These are phyloP conservation scores for Diaporthe ampelina DNA, from an alignment of 2,329 filamentous ascomycete species.

Conservation along the genomic window DNA sequence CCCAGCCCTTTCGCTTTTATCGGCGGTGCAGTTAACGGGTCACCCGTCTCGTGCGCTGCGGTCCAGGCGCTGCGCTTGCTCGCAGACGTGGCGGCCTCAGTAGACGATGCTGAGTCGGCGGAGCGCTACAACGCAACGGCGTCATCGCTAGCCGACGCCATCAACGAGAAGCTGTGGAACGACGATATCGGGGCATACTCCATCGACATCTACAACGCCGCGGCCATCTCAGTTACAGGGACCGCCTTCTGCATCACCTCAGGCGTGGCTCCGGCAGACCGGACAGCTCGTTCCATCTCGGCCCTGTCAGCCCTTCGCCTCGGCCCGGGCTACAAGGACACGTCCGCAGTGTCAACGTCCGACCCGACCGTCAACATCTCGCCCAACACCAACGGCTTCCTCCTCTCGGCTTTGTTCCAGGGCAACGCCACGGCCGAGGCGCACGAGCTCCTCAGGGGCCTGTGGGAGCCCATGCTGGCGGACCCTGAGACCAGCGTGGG, in stretches of 20 bases:
- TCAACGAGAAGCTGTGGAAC: slow-evolving; percentile 45
- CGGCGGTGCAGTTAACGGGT: slow-evolving; percentile 37
- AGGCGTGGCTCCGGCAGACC: slow-evolving; percentile 40
- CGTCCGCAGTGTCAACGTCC: slow-evolving; percentile 27
- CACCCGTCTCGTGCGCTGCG: slow-evolving; percentile 41
- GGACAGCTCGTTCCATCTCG: slow-evolving; percentile 37
- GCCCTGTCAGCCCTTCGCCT: slow-evolving; percentile 40
- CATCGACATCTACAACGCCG: slow-evolving; percentile 21
- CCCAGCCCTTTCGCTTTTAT: slow-evolving; percentile 39
- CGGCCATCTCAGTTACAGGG: slow-evolving; percentile 40
- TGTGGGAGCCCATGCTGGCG: slow-evolving; percentile 59
- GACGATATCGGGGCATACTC: slow-evolving; percentile 42
- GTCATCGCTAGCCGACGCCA: slow-evolving; percentile 38
- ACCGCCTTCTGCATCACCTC: slow-evolving; percentile 45
- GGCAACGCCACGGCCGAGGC: slow-evolving; percentile 48
- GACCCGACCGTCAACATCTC: slow-evolving; percentile 51
- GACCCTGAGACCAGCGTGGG: slow-evolving; percentile 53
- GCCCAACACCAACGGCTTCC: slow-evolving; percentile 61
- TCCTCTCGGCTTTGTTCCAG: slow-evolving; percentile 53
- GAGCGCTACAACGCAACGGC: slow-evolving; percentile 41
- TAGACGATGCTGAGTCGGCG: slow-evolving; percentile 47
- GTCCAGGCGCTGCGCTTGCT: slow-evolving; percentile 41
- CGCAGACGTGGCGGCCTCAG: slow-evolving; percentile 40
- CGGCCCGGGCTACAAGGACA: slow-evolving; percentile 45
- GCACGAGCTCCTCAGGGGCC: slow-evolving; percentile 51